Evolutionary conservation across 345 rosid genomes (phyloP).

Genomic region (Adansonia digitata): DNA sequence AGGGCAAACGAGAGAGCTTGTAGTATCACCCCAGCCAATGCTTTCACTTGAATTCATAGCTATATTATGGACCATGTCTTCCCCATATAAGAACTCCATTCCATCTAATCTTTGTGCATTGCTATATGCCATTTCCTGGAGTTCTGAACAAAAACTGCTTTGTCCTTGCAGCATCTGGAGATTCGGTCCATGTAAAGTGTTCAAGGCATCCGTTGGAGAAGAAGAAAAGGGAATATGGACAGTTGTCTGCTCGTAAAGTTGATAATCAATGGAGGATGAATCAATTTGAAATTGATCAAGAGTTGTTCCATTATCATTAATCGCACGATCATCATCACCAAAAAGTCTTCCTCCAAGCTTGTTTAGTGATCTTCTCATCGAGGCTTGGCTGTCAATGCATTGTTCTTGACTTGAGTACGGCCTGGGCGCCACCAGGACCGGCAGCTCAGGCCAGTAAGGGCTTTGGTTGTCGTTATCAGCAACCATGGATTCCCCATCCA

Average conservation of each 20-base stretch:
- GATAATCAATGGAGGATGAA: slow-evolving; percentile 5
- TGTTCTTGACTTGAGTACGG: slow-evolving; percentile 34
- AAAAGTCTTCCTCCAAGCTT: slow-evolving; percentile 59
- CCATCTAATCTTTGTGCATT: slow-evolving; percentile 35
- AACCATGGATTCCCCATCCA: slow-evolving; percentile 19
- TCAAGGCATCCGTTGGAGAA: slow-evolving; percentile 21
- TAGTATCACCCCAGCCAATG: slow-evolving; percentile 28
- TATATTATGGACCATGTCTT: slow-evolving; percentile 19
- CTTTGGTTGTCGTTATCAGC: slow-evolving; percentile 19
- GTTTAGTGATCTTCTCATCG: slow-evolving; percentile 47
- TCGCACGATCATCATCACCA: slow-evolving; percentile 15
- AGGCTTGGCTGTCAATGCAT: slow-evolving; percentile 34
- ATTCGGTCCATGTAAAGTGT: slow-evolving; percentile 12
- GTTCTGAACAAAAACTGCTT: slow-evolving; percentile 18
- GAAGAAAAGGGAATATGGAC: slow-evolving; percentile 13
- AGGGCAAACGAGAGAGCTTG: slow-evolving; percentile 21
- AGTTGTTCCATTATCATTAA: not conserved
- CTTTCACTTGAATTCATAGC: slow-evolving; percentile 10
- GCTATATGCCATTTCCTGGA: slow-evolving; percentile 26
- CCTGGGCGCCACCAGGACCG: slow-evolving; percentile 30
- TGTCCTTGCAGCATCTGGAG: slow-evolving; percentile 27
- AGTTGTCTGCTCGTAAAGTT: slow-evolving; percentile 25
- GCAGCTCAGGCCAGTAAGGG: slow-evolving; percentile 46
- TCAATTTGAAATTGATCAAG: slow-evolving; percentile 21
- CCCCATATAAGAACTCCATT: slow-evolving; percentile 38